These are phyloP conservation scores for Xanthoconium purpureum DNA, from an alignment of 768 basidiomycete genomes.

Conservation along the genomic window DNA sequence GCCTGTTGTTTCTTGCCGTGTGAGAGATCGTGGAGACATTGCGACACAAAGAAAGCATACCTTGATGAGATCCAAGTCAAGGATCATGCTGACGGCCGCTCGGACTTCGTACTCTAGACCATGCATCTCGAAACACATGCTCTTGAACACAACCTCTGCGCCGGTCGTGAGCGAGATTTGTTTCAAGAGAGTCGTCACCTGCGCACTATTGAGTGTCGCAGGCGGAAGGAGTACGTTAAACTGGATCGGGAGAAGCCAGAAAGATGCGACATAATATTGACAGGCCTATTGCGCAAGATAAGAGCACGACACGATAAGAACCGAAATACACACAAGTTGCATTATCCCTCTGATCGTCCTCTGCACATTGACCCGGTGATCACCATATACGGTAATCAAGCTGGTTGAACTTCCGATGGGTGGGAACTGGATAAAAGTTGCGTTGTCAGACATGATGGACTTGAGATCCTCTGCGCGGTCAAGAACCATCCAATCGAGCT, in stretches of 20 bases:
- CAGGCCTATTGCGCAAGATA: slow-evolving; percentile 53
- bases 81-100: slow-evolving; percentile 76
- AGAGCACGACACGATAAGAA: slow-evolving; percentile 19
- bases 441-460: slow-evolving; percentile 92
- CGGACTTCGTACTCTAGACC: slow-evolving; percentile 91
- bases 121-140: slow-evolving; percentile 96
- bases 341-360: slow-evolving; percentile 92
- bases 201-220: slow-evolving; percentile 72
- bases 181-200: slow-evolving; percentile 81
- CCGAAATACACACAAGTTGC: slow-evolving; percentile 69
- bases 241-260: slow-evolving; percentile 92
- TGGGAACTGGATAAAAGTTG: slow-evolving; percentile 92
- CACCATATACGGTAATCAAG: slow-evolving; percentile 90
- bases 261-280: slow-evolving; percentile 94
- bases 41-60: slow-evolving; percentile 36
- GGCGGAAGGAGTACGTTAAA: slow-evolving; percentile 91
- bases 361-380: slow-evolving; percentile 91
- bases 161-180: slow-evolving; percentile 84
- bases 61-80: slow-evolving; percentile 91
- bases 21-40: neutral
- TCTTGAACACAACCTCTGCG: slow-evolving; percentile 94
- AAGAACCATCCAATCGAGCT: slow-evolving; percentile 98
- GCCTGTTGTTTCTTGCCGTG: slow-evolving; percentile 41
- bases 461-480: slow-evolving; percentile 93
- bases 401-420: slow-evolving; percentile 90